Conservation (phyloP, 768 basidiomycete genomes). For the Phlebiopsis gigantea region DNA sequence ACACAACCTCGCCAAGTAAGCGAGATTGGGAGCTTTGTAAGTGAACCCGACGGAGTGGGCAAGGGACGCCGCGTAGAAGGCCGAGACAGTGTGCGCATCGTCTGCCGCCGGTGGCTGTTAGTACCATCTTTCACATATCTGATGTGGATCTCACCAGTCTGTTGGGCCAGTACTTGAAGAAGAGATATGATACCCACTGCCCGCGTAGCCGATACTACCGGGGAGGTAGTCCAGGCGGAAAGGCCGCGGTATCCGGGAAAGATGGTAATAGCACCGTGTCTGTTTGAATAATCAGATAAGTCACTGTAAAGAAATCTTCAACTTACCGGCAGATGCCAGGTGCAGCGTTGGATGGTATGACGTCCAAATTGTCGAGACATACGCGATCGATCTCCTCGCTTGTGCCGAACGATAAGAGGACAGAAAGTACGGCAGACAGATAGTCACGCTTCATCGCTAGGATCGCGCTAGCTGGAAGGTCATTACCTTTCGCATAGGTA, state of each 20-base stretch:
- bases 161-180: conserved; percentile 67
- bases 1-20: conserved; percentile 71
- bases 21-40: conserved; percentile 66
- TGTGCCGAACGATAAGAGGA: conserved; percentile 64
- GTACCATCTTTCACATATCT: too few species aligned
- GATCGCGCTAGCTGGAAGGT: conserved; percentile 25
- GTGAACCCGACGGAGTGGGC: conserved; percentile 50
- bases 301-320: too few species aligned
- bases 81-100: conserved; percentile 65
- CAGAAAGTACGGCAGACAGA: conserved; percentile 57
- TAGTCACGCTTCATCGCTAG: conserved; percentile 41
- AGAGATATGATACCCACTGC: conserved; percentile 62
- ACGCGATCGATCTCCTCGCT: conserved; percentile 67
- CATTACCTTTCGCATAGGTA: neutral
- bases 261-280: conserved; percentile 36
- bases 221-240: conserved; percentile 71
- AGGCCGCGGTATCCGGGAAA: conserved; percentile 32
- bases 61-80: conserved; percentile 77
- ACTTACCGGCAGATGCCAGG: conserved; percentile 49
- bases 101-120: conserved; percentile 42
- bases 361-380: conserved; percentile 52
- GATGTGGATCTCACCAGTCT: conserved; percentile 47
- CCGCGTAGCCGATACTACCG: conserved; percentile 62
- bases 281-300: conserved; percentile 16
- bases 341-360: conserved; percentile 32